Evolutionary conservation across 495 filamentous ascomycete genomes (phyloP), one percentile per base, ranked within the genome.

Genomic region (Hyaloscypha bicolor): DNA sequence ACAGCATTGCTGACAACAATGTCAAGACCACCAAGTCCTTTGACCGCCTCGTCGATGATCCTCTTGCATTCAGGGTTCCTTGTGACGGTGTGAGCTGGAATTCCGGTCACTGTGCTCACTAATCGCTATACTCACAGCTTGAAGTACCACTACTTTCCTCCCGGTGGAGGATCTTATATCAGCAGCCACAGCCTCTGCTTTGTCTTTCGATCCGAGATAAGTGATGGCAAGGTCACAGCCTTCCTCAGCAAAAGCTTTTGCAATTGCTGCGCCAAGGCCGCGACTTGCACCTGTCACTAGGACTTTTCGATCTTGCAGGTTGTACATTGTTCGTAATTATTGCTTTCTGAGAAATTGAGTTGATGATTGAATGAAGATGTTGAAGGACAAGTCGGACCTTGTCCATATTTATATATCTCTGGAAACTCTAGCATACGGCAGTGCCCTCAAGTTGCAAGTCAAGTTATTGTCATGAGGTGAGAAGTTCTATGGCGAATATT

Each of bases 161-260:
- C 42, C 42, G 11, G 42, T 48, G 16, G 42, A 82, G 70, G 63
- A 82, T 71, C 5, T 80, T 79, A 76, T 86, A 87, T 57, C 87
- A 81, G 16, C 77, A 77, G 67, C 84, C 9, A 79, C 71, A 1
- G 81, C 83, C 14, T 88, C 73, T 29, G 81, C 79, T 57, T 87
- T 78, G 4, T 89, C 90, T 6, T 76, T 65, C 1, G 78, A 76
- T 31, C 80, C 75, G 70, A 77, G 84, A 31, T 82, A 83, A 67
- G 83, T 91, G 72, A 92, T 86, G 16, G 85, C 87, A 53, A 92
- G 73, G 69, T 91, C 90, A 69, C 79, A 85, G 37, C 87, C 87
- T 69, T 90, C 83, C 9, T 79, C 75, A 6, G 89, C 90, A 73
- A 91, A 91, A 39, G 87, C 88, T 53, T 82, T 77, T 30, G 78